Base-by-base conservation (phyloP, 2,329 filamentous ascomycete species). In the Beauveria brongniartii region DNA sequence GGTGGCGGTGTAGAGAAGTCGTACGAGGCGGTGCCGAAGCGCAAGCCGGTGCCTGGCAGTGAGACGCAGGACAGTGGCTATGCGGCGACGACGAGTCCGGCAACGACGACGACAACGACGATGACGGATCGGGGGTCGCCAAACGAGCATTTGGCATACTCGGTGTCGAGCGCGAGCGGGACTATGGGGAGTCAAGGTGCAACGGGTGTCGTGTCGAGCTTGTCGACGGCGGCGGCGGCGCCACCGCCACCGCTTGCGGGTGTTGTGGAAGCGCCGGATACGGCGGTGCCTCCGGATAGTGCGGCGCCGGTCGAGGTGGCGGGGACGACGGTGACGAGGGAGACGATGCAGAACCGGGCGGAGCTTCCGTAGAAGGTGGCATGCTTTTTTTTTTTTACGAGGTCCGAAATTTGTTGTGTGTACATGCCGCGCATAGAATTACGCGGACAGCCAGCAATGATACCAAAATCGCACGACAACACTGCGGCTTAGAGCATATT, bases 281-380 rank as follows among this genome's bases (percentile, higher is more conserved):
- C 58, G 28, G 16, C 5, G 3, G 41, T 60, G 14, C n/a, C 37
- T 22, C 34, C n/a, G 26, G 58, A 20, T 9, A 30, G 46, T n/a
- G 46, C 26, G 5, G 37, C 50, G n/a, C 58, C 58, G 51, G 58
- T 54, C 16, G 58, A 60, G 34, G 58, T 60, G 41, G n/a, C 43
- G 16, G 58, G 58, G 9, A 54, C 58, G 43, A 22, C 41, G 28
- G 28, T 60, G 16, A 60, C 58, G 30, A 34, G 58, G 10, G 43
- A 60, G 14, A 40, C 50, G 51, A 60, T 60, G 37, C 61, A 60
- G 22, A 54, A 18, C 34, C 8, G 54, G 28, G 46, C 55, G 6
- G 55, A 57, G 61, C 34, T 60, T 37, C 28, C 47, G 24, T 55
- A 51, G 41, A 47, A 28, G 28, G 26, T 16, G 28, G 24, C 30